A percentile compares a stretch with the other conserved stretches of the same genome.
Conservation (phyloP, 345 rosid genomes). For the Litchi chinensis region DNA sequence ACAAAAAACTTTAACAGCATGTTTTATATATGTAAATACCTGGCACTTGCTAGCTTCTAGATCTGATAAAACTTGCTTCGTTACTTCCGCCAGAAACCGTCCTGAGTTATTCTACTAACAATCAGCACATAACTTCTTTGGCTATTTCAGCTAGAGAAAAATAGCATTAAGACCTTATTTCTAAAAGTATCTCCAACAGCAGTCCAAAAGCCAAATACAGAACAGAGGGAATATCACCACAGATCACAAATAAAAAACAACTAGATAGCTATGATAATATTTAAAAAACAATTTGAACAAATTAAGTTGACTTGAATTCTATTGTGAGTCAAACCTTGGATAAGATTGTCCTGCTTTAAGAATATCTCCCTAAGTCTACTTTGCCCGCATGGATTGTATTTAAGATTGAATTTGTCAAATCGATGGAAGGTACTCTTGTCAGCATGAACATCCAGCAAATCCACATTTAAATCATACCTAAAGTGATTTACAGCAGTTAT, state of each 20-base stretch:
- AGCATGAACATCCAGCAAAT: conserved; percentile 61
- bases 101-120: conserved; percentile 37
- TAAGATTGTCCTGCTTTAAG: conserved; percentile 59
- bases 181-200: not conserved
- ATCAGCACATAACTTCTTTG: not conserved
- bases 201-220: not conserved
- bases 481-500: conserved; percentile 13
- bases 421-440: conserved; percentile 60
- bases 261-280: not conserved
- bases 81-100: conserved; percentile 55
- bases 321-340: conserved; percentile 42
- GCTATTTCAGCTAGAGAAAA: not conserved
- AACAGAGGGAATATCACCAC: not conserved
- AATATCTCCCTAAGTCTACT: conserved; percentile 63
- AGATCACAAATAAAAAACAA: not conserved
- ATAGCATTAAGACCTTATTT: not conserved
- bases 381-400: conserved; percentile 64
- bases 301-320: not conserved
- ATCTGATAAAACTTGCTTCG: conserved; percentile 55
- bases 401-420: conserved; percentile 60
- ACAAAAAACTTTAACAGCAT: too few species aligned
- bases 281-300: not conserved
- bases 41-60: conserved; percentile 61
- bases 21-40: too few species aligned
- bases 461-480: conserved; percentile 59